These are phyloP conservation scores for Yamagishiella unicocca DNA, from an alignment of 139 green algal species.

Conservation along the genomic window DNA sequence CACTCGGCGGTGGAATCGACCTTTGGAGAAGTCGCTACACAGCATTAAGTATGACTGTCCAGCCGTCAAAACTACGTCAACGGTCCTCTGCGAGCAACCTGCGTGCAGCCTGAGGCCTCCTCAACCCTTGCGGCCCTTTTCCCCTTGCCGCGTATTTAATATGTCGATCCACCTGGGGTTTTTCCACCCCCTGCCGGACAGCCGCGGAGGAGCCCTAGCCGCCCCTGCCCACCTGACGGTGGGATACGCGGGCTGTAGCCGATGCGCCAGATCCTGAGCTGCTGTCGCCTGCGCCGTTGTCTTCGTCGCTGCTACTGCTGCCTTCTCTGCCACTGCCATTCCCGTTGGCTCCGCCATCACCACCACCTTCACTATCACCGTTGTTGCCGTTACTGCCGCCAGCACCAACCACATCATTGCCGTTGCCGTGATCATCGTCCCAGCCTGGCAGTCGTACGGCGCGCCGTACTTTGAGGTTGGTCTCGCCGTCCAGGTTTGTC, in stretches of 20 bases:
- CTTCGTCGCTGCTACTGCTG: neutral
- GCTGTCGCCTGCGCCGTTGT: neutral
- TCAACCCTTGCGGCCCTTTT: too few relatives aligned
- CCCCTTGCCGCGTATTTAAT: too few relatives aligned
- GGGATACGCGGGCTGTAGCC: neutral
- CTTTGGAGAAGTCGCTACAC: too few relatives aligned
- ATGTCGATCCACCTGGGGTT: too few relatives aligned
- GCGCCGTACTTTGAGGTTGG: slow-evolving; percentile 89
- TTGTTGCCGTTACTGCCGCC: too few relatives aligned
- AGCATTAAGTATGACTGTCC: too few relatives aligned
- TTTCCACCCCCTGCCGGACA: too few relatives aligned
- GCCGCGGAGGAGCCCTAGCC: too few relatives aligned
- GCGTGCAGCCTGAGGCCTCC: too few relatives aligned
- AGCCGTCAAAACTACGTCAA: too few relatives aligned
- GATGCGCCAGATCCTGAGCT: neutral
- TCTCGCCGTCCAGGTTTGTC: slow-evolving; percentile 91
- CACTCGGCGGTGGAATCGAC: too few relatives aligned
- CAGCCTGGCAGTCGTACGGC: slow-evolving; percentile 14
- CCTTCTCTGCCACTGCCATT: neutral
- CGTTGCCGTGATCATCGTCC: neutral
- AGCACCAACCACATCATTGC: neutral
- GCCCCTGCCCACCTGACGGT: neutral
- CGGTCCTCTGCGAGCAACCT: too few relatives aligned
- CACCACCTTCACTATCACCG: neutral
- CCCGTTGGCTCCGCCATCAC: neutral